These are phyloP conservation scores for Skeletonema menzelii DNA, from an alignment of 108 stramenopile genomes.

Conservation along the genomic window DNA sequence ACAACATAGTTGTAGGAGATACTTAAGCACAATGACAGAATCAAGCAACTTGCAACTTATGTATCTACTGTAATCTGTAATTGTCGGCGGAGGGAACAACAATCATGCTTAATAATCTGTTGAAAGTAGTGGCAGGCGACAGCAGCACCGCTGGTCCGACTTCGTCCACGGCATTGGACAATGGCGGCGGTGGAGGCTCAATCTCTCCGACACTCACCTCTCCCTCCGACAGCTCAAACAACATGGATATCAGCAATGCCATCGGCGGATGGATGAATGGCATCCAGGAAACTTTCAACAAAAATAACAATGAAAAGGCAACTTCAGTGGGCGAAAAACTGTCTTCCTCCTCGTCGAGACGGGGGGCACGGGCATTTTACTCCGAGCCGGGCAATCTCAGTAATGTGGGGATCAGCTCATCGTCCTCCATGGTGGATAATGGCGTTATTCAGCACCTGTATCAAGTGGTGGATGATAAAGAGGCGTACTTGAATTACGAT, in stretches of 20 bases:
- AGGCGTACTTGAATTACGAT: conserved; percentile 38
- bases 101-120: no score
- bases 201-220: neutral
- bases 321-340: neutral
- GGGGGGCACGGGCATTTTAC: neutral
- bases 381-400: neutral
- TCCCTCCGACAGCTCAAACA: neutral
- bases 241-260: neutral
- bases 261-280: neutral
- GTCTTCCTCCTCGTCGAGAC: neutral
- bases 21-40: no score
- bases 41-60: no score
- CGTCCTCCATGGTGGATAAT: neutral
- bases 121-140: no score
- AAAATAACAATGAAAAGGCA: neutral
- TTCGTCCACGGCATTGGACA: no score
- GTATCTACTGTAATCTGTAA: no score
- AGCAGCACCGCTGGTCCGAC: no score
- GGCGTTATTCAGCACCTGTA: conserved; percentile 25
- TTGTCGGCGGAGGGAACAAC: no score
- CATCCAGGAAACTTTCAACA: neutral
- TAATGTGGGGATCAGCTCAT: neutral
- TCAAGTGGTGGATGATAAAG: conserved; percentile 37
- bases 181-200: no score
- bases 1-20: no score